Base-by-base conservation (phyloP, 176 grass and related monocot genomes). In the Melocanna baccifera region DNA sequence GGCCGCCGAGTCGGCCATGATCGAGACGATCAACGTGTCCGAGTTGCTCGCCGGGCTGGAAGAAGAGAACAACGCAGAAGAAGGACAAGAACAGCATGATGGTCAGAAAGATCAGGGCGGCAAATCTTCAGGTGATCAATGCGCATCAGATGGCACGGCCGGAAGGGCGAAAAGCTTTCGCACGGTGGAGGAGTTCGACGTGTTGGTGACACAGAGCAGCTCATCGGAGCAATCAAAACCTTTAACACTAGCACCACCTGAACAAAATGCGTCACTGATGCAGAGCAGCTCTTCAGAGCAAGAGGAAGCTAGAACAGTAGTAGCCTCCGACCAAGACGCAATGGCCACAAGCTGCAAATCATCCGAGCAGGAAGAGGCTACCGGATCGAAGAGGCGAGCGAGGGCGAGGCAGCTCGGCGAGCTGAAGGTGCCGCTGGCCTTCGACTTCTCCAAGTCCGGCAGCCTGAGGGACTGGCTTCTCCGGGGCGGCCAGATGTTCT, bases 391-490 rank as follows among this genome's bases (percentile, higher is more conserved):
- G 87, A 85, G 83, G 87, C 75, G 82, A 32, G 37, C 77, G 46
- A 85, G 85, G 73, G 86, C 83, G 61, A 86, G 88, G 82, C 90
- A 92, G 81, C 87, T 94, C 23, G 80, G 73, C 32, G 70, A 74
- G 62, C 83, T 91, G 23, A 83, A 90, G 53, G 84, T 91, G 80
- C 81, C 91, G 55, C 26, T 68, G 79, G 80, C 50, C n/a, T 94
- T 95, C 64, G 83, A 95, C 69, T 95, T 98, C 82, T 52, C 76
- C 26, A 95, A 90, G 81, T 90, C 87, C 29, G 91, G 85, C 37
- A 98, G 89, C 82, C 83, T 98, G 37, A 86, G 81, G 57, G 93
- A 95, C 39, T 98, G 96, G 96, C 86, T 98, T 47, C 66, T 77
- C 29, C 86, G 69, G 43, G 92, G 95, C 19, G 90, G 91, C 5